Evolutionary conservation across 2,329 filamentous ascomycete genomes (phyloP).

Genomic region (Fusarium clavum): DNA sequence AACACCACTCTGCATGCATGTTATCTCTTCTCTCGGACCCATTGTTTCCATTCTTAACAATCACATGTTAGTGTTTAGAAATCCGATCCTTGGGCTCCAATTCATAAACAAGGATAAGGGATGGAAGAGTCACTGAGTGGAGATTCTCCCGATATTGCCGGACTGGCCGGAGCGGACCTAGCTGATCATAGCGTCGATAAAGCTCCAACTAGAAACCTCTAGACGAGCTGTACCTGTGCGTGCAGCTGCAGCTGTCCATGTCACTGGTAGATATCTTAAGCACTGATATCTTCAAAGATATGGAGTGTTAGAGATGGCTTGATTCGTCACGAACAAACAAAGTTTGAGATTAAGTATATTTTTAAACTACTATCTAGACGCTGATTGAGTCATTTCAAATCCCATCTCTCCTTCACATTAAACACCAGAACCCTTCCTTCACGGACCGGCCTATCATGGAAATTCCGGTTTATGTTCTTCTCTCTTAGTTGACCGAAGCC

Average conservation of each 20-base stretch:
- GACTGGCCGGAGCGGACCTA: constrained; percentile 28
- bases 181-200: constrained; percentile 32
- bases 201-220: constrained; percentile 32
- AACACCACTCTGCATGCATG: constrained; percentile 11
- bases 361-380: constrained; percentile 4
- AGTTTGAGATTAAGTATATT: constrained; percentile 4
- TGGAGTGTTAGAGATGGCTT: neutral
- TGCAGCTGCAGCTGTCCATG: neutral
- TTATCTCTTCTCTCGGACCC: constrained; percentile 1
- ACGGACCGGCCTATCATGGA: neutral
- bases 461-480: neutral
- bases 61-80: constrained; percentile 37
- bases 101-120: neutral
- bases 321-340: neutral
- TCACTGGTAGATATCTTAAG: neutral
- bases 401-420: neutral
- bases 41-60: constrained; percentile 12
- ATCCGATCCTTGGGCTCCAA: constrained; percentile 26
- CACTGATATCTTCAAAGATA: neutral
- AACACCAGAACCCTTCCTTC: neutral
- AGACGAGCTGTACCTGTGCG: constrained; percentile 1
- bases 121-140: neutral
- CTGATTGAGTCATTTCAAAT: constrained; percentile 2
- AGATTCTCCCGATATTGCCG: constrained; percentile 30
- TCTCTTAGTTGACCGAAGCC: neutral